Evolutionary conservation across 768 basidiomycete species (phyloP).

Genomic region (Trametes meyenii): DNA sequence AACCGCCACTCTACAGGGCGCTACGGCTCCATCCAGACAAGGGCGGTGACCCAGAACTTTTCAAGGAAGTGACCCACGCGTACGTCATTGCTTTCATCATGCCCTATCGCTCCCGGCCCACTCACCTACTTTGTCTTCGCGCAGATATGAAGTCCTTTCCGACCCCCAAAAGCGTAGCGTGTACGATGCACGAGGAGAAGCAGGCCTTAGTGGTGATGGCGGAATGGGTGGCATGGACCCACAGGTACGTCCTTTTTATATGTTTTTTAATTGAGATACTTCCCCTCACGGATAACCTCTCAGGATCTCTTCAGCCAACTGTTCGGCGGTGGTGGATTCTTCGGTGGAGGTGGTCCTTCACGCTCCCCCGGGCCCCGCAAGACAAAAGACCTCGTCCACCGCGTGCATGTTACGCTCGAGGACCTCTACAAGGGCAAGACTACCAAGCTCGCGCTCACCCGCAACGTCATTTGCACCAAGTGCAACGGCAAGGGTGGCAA

Average conservation of each 20-base stretch:
- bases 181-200: conserved; percentile 93
- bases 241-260: conserved; percentile 54
- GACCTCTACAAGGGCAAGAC: conserved; percentile 99
- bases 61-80: conserved; percentile 98
- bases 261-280: background rate
- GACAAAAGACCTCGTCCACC: conserved; percentile 98
- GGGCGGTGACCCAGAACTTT: conserved; percentile 93
- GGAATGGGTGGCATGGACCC: conserved; percentile 98
- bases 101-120: conserved; percentile 2
- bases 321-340: conserved; percentile 85
- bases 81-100: conserved; percentile 45
- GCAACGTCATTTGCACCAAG: conserved; percentile 90
- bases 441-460: conserved; percentile 94
- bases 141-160: conserved; percentile 90
- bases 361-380: conserved; percentile 73
- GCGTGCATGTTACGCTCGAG: conserved; percentile 94
- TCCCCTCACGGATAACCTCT: background rate
- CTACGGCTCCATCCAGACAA: conserved; percentile 89
- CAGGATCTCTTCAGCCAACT: conserved; percentile 97
- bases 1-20: conserved; percentile 53
- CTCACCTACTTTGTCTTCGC: conserved; percentile 16
- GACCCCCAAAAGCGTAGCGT: conserved; percentile 79
- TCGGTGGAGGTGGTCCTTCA: conserved; percentile 70
- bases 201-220: conserved; percentile 82
- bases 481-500: conserved; percentile 98